Conservation (phyloP, 2,329 filamentous ascomycete genomes). For the Diaporthe sp. region DNA sequence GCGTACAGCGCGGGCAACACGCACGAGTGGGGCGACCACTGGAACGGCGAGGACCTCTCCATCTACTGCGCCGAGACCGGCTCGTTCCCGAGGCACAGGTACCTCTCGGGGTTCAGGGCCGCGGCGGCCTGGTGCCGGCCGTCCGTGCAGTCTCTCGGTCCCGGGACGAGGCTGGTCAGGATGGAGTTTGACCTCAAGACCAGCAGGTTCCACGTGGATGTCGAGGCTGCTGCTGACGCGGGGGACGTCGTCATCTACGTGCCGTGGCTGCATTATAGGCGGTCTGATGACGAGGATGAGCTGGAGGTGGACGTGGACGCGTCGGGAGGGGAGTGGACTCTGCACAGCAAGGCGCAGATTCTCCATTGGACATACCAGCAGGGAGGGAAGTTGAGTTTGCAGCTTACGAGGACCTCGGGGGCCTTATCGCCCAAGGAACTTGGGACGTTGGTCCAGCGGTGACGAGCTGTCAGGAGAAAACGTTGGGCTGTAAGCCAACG, state of each 20-base stretch:
- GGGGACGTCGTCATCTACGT: constrained; percentile 12
- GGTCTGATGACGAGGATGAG: background rate
- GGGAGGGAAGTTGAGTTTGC: background rate
- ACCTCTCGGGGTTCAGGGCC: constrained; percentile 40
- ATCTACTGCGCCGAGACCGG: constrained; percentile 44
- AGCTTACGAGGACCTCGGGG: background rate
- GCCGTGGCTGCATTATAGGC: constrained; percentile 32
- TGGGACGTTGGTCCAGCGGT: constrained; percentile 17
- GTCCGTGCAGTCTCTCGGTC: constrained; percentile 38
- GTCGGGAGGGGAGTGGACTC: constrained; percentile 1
- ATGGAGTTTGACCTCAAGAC: constrained; percentile 30
- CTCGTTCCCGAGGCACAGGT: constrained; percentile 42
- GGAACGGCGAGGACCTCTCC: constrained; percentile 47
- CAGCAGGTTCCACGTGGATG: background rate
- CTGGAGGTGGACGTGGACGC: background rate
- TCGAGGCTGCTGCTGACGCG: background rate
- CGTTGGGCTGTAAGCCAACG: no score
- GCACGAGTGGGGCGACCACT: constrained; percentile 46
- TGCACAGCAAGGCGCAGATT: background rate
- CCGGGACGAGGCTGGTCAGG: background rate
- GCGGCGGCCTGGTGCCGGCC: constrained; percentile 45
- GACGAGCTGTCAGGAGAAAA: background rate
- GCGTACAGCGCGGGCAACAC: constrained; percentile 44
- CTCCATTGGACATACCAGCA: constrained; percentile 6
- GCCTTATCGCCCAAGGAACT: constrained; percentile 7